Conservation (phyloP, 75 land plant species). For the Pinus tabuliformis region DNA sequence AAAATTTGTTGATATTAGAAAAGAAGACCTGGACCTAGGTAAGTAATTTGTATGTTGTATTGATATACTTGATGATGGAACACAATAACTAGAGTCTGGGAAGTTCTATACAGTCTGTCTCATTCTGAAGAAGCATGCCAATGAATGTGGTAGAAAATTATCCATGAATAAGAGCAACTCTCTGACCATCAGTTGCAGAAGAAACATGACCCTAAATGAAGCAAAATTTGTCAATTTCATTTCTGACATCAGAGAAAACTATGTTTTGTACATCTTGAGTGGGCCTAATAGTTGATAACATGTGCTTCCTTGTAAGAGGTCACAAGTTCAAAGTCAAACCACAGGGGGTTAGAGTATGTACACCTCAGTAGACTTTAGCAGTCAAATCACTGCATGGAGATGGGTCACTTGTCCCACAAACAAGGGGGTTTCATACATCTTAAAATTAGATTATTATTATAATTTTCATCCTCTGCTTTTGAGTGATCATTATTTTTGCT, state of each 20-base stretch:
- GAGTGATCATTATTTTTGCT: not conserved
- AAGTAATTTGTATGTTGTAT: conserved; percentile 3
- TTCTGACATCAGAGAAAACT: too few relatives aligned
- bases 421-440: too few relatives aligned
- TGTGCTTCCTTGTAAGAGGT: too few relatives aligned
- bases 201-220: not conserved
- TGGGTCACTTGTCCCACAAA: too few relatives aligned
- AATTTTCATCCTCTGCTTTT: not conserved
- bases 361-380: too few relatives aligned
- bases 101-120: too few relatives aligned
- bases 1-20: conserved; percentile 98
- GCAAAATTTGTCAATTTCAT: not conserved
- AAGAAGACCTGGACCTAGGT: conserved; percentile 97
- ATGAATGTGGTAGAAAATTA: not conserved
- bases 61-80: not conserved
- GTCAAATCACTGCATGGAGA: too few relatives aligned
- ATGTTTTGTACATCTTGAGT: too few relatives aligned
- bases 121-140: not conserved
- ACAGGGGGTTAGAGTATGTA: too few relatives aligned
- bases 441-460: too few relatives aligned
- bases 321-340: too few relatives aligned
- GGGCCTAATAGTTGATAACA: too few relatives aligned
- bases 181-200: not conserved
- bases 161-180: not conserved
- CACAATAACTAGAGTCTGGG: not conserved